A percentile compares a stretch with the other conserved stretches of the same genome.
Conservation (phyloP, 2,329 filamentous ascomycete genomes). For the Fusarium tupiense region DNA sequence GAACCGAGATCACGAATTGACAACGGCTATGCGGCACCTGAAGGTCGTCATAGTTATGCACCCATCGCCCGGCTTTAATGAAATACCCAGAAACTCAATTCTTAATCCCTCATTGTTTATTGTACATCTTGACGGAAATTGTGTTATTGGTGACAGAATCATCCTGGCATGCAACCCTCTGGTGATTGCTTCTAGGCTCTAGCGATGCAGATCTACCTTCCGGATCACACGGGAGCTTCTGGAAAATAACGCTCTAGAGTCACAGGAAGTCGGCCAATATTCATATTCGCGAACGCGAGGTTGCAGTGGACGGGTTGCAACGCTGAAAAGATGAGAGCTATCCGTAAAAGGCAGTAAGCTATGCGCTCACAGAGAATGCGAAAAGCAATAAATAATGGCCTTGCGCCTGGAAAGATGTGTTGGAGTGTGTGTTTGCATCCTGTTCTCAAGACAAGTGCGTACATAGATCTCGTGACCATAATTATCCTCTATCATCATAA, state of each 20-base stretch:
- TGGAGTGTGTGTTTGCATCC: not conserved
- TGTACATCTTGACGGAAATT: not conserved
- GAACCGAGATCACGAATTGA: slow-evolving; percentile 10
- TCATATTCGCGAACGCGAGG: not conserved
- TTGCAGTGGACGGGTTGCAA: not conserved
- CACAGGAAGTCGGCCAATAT: not conserved
- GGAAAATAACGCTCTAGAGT: not conserved
- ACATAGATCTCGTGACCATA: not conserved
- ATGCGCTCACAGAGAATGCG: not conserved
- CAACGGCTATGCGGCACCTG: not conserved
- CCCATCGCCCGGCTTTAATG: not conserved
- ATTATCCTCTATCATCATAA: not conserved
- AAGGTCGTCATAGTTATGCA: slow-evolving; percentile 10
- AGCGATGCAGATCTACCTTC: not conserved
- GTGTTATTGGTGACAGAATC: not conserved
- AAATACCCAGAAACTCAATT: not conserved
- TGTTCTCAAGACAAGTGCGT: not conserved
- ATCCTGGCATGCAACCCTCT: not conserved
- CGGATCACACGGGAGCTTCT: not conserved
- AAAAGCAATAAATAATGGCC: not conserved
- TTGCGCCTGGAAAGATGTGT: not conserved
- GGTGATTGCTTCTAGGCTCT: not conserved
- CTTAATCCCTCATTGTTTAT: not conserved
- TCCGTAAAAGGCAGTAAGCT: not conserved
- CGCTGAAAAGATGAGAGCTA: not conserved